phyloP scores from a whole-genome alignment of 345 rosid species.

The Linum trigynum region DNA sequence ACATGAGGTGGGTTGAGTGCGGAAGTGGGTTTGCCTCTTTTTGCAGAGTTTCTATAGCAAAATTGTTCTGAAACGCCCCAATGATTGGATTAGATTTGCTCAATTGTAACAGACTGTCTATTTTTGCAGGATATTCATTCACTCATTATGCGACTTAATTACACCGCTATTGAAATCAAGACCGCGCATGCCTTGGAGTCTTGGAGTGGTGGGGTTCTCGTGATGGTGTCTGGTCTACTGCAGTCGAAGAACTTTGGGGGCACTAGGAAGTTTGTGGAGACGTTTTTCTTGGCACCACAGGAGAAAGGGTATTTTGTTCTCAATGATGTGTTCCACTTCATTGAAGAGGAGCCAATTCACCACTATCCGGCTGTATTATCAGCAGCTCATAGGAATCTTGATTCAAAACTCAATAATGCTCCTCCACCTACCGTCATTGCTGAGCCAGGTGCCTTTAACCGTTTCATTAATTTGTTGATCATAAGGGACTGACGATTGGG shows the following conservation, averaged over 20 bases:
- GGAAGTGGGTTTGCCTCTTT: not conserved
- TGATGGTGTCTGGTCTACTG: slow-evolving; percentile 20
- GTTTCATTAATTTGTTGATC: not conserved
- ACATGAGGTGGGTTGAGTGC: not conserved
- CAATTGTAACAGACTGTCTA: not conserved
- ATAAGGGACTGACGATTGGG: not conserved
- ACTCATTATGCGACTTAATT: slow-evolving; percentile 20
- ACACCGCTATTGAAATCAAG: slow-evolving; percentile 19
- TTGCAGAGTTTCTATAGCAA: not conserved
- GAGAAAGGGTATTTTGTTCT: slow-evolving; percentile 27
- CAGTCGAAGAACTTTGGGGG: slow-evolving; percentile 12
- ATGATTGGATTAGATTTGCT: not conserved
- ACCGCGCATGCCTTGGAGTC: slow-evolving; percentile 20
- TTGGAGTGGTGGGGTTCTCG: slow-evolving; percentile 25
- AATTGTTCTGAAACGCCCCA: not conserved
- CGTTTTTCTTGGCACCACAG: slow-evolving; percentile 28
- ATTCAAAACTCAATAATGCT: slow-evolving; percentile 21
- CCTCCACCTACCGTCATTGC: slow-evolving; percentile 24
- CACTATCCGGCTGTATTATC: slow-evolving; percentile 37
- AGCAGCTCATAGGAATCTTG: slow-evolving; percentile 30
- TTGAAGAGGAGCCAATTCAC: slow-evolving; percentile 19
- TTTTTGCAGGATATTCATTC: slow-evolving; percentile 22
- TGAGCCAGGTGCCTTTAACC: slow-evolving; percentile 39
- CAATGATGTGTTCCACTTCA: slow-evolving; percentile 25
- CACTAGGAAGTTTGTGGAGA: slow-evolving; percentile 22